Base-by-base conservation (phyloP, 2,329 filamentous ascomycete genomes). In the Pestalotiopsis sp. region DNA sequence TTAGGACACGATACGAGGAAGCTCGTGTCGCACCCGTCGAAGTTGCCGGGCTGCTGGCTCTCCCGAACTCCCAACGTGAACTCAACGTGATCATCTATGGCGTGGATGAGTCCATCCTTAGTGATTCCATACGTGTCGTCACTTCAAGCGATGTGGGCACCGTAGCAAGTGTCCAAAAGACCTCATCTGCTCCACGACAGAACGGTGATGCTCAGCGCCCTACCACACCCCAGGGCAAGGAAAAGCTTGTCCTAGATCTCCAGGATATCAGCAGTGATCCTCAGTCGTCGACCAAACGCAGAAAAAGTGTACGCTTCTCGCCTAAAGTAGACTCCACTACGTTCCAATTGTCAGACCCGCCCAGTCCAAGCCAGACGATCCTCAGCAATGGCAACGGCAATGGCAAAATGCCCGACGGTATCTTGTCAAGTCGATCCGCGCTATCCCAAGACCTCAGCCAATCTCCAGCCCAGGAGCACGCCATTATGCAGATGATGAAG, bases 271-370 rank as follows among this genome's bases (percentile, higher is more conserved):
- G 66, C 2, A 39, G 62, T 13, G 67, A 68, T 17, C 39, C 39
- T 49, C 14, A 49, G n/a, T 9, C 65, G 9, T 72, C 75, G 4
- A 31, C 75, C 6, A 86, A 84, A 73, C 81, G 84, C 45, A 81
- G 80, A 56, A 94, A 93, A 80, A 91, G 87, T 67, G 92, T 94
- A 2, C 87, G 90, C 9, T 94, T 94, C 74, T 92, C 91, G 3
- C 87, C 91, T 0, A 86, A 84, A 14, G 88, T 93, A 1, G 87
- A 91, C 74, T 89, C 90, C 9, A 87, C 89, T 1, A 90, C 90
- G 0, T 90, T 90, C 70, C 75, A 84, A 59, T 77, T 82, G 23
- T 79, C 79, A 0, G 87, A 89, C 52, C 86, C 87, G 12, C 88
- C 84, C 4, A 88, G 82, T 71, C 84, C 82, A 23, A 82, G 76